phyloP scores from a whole-genome alignment of 352 stramenopile species.

The Poterioochromonas sp. region DNA sequence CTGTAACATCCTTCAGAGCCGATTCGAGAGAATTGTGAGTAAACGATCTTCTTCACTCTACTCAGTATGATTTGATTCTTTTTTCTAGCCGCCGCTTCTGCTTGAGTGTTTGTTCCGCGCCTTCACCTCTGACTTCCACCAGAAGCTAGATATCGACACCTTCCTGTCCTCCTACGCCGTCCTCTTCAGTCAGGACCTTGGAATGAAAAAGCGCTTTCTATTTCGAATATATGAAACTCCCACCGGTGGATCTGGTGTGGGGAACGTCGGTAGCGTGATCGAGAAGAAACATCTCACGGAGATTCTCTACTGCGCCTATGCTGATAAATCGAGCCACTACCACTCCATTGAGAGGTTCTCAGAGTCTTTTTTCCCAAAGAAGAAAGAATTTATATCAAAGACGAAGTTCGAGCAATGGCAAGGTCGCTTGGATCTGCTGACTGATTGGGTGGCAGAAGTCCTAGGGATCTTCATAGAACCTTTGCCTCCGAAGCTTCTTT shows the following conservation, averaged over 20 bases:
- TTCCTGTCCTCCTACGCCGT: constrained; percentile 24
- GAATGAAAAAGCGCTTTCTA: background rate
- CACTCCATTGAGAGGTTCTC: background rate
- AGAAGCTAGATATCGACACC: background rate
- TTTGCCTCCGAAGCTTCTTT: background rate
- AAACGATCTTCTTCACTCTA: background rate
- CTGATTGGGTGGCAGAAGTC: background rate
- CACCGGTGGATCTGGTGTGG: background rate
- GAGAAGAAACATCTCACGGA: background rate
- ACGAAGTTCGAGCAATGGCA: background rate
- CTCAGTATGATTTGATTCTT: background rate
- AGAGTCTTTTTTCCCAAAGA: background rate
- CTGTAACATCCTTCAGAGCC: background rate
- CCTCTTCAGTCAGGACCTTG: background rate
- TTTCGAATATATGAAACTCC: constrained; percentile 14
- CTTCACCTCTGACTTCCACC: background rate
- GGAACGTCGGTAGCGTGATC: background rate
- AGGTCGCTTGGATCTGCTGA: background rate
- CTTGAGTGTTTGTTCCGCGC: constrained; percentile 11
- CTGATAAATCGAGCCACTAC: background rate
- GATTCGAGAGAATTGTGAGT: constrained; percentile 32
- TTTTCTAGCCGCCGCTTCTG: background rate
- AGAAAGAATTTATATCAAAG: background rate
- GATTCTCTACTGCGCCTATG: background rate
- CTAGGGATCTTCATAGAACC: background rate